These are phyloP conservation scores for Vaccinium macrocarpon DNA, from an alignment of 148 eudicot species.

Conservation along the genomic window DNA sequence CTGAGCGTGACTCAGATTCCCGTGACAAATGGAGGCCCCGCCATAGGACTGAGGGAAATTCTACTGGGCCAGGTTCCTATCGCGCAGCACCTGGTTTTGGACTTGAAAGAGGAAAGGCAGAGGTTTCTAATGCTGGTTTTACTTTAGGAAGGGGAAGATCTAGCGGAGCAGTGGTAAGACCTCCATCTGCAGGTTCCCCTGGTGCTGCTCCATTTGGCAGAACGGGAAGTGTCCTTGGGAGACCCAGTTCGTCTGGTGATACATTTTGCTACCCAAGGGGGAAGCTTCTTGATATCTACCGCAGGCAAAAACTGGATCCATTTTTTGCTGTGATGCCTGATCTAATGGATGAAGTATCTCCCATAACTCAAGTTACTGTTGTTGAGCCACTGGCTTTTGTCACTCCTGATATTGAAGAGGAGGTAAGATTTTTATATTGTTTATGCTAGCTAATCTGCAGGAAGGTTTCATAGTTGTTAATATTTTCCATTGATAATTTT, in stretches of 20 bases:
- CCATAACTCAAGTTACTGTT: constrained; percentile 47
- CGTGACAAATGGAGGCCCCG: constrained; percentile 99
- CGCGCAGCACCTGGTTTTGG: constrained; percentile 98
- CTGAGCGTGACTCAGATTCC: constrained; percentile 70
- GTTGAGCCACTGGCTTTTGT: constrained; percentile 82
- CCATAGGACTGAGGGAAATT: constrained; percentile 71
- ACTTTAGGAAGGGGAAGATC: constrained; percentile 85
- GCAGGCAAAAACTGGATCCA: constrained; percentile 47
- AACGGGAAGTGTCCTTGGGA: constrained; percentile 51
- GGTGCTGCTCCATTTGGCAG: constrained; percentile 44
- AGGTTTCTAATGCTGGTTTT: constrained; percentile 69
- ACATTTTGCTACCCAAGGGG: constrained; percentile 82
- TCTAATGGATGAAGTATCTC: constrained; percentile 54
- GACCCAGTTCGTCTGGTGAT: constrained; percentile 34
- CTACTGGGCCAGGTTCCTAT: constrained; percentile 55
- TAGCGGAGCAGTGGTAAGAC: constrained; percentile 35
- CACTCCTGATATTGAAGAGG: constrained; percentile 71
- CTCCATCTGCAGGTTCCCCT: constrained; percentile 48
- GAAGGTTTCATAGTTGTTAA: neutral
- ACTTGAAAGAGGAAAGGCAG: constrained; percentile 64
- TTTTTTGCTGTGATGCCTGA: constrained; percentile 40
- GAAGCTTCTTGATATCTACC: constrained; percentile 87
- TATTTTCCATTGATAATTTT: constrained; percentile 27
- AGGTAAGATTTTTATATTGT: constrained; percentile 44
- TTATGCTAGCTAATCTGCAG: neutral